Conservation (phyloP, 1,139 yeast species). For the Casaregolazyma suthepensis region DNA sequence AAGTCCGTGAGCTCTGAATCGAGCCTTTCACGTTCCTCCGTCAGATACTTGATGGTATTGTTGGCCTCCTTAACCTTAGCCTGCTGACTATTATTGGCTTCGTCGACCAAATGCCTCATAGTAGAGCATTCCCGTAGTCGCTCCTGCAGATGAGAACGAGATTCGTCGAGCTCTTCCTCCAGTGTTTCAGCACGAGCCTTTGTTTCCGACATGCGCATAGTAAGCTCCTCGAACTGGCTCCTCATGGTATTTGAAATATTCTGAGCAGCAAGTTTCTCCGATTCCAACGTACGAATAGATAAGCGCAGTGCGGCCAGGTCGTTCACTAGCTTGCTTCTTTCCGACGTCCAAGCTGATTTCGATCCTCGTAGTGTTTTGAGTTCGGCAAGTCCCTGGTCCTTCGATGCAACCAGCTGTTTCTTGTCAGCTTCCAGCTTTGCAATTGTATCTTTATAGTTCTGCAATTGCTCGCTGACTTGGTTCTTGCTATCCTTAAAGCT, state of each 20-base stretch:
- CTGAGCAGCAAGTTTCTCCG: slow-evolving; percentile 19
- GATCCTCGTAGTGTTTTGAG: slow-evolving; percentile 31
- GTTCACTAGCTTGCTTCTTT: slow-evolving; percentile 18
- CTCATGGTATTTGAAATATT: slow-evolving; percentile 26
- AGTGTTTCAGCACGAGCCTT: slow-evolving; percentile 55
- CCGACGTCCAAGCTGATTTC: slow-evolving; percentile 22
- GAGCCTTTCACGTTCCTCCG: slow-evolving; percentile 55
- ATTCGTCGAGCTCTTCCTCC: slow-evolving; percentile 75
- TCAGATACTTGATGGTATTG: slow-evolving; percentile 37
- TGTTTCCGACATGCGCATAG: slow-evolving; percentile 62
- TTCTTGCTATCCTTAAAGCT: slow-evolving; percentile 17
- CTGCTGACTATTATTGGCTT: slow-evolving; percentile 56
- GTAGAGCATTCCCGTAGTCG: slow-evolving; percentile 73
- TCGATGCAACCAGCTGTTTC: slow-evolving; percentile 41
- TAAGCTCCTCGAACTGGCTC: slow-evolving; percentile 73
- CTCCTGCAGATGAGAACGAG: slow-evolving; percentile 67
- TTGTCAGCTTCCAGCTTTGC: slow-evolving; percentile 25
- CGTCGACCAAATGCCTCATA: slow-evolving; percentile 61
- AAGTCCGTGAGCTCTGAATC: slow-evolving; percentile 49
- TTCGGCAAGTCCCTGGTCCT: slow-evolving; percentile 42
- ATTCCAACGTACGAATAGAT: slow-evolving; percentile 16
- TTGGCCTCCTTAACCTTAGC: slow-evolving; percentile 43
- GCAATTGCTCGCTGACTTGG: slow-evolving; percentile 25
- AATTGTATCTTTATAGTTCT: slow-evolving; percentile 23
- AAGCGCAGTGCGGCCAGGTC: slow-evolving; percentile 18